A percentile compares a stretch with the other conserved stretches of the same genome.
These are phyloP conservation scores for Oldenlandia corymbosa DNA, from an alignment of 257 asterid genomes.

Conservation along the genomic window DNA sequence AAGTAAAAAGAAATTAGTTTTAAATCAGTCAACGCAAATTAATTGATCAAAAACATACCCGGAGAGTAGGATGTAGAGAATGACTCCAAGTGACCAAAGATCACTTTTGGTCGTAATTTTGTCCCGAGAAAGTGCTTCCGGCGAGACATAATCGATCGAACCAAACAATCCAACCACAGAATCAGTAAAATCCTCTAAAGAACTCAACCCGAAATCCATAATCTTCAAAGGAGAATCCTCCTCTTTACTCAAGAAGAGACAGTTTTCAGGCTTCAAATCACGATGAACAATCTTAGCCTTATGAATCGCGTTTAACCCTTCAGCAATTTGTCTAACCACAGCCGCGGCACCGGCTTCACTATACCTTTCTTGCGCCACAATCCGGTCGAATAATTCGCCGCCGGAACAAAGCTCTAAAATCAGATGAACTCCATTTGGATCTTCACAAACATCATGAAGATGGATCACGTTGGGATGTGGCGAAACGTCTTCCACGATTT, in stretches of 20 bases:
- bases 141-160: slow-evolving; percentile 78
- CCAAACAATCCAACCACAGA: slow-evolving; percentile 83
- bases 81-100: slow-evolving; percentile 85
- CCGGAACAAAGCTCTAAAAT: slow-evolving; percentile 75
- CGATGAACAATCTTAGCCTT: slow-evolving; percentile 55
- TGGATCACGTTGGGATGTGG: slow-evolving; percentile 84
- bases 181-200: slow-evolving; percentile 69
- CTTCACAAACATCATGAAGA: slow-evolving; percentile 66
- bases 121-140: slow-evolving; percentile 63
- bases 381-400: slow-evolving; percentile 76
- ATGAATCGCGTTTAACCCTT: slow-evolving; percentile 60
- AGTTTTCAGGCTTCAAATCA: slow-evolving; percentile 86
- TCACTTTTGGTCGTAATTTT: slow-evolving; percentile 57
- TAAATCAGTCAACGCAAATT: no score
- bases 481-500: slow-evolving; percentile 73
- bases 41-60: slow-evolving; percentile 44
- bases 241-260: slow-evolving; percentile 55
- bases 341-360: slow-evolving; percentile 65
- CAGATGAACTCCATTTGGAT: slow-evolving; percentile 53
- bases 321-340: slow-evolving; percentile 61
- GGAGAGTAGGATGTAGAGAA: slow-evolving; percentile 81
- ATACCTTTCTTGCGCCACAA: slow-evolving; percentile 61
- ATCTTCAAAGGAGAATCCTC: slow-evolving; percentile 65
- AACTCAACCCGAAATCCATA: slow-evolving; percentile 85
- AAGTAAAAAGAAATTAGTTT: no score